phyloP scores from a whole-genome alignment of 2,329 filamentous ascomycete genomes.

The Fusarium oligoseptatum region DNA sequence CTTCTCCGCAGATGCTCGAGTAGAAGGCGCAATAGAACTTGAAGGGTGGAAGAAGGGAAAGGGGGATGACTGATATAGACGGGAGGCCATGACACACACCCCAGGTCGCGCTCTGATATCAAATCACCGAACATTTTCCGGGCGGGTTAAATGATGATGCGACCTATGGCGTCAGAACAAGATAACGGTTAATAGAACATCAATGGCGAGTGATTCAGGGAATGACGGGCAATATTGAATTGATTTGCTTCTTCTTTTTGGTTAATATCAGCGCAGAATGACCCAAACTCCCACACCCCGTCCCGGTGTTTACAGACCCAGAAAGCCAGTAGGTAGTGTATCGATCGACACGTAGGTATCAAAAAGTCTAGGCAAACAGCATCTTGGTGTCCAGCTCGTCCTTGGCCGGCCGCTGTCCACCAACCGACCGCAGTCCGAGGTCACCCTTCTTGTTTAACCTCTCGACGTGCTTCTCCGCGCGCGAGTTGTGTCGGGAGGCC shows the following conservation, averaged over 20 bases:
- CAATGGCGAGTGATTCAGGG: neutral
- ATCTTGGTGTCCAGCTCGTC: slow-evolving; percentile 82
- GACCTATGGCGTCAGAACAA: slow-evolving; percentile 31
- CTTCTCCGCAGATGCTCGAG: slow-evolving; percentile 38
- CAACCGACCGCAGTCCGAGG: slow-evolving; percentile 78
- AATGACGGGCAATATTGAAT: slow-evolving; percentile 19
- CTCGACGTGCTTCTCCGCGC: slow-evolving; percentile 81
- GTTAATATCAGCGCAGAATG: slow-evolving; percentile 42
- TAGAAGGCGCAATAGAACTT: slow-evolving; percentile 30
- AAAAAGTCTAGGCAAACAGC: slow-evolving; percentile 74
- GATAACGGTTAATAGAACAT: neutral
- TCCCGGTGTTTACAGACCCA: slow-evolving; percentile 41
- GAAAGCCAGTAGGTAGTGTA: slow-evolving; percentile 43
- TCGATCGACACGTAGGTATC: slow-evolving; percentile 42
- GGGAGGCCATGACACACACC: slow-evolving; percentile 16
- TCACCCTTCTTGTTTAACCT: slow-evolving; percentile 80
- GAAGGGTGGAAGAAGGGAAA: slow-evolving; percentile 27
- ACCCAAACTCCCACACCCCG: slow-evolving; percentile 46
- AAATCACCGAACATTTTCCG: slow-evolving; percentile 45
- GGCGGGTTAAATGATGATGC: slow-evolving; percentile 43
- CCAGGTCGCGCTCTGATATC: slow-evolving; percentile 33
- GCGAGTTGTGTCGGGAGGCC: slow-evolving; percentile 81
- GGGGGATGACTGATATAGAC: slow-evolving; percentile 27
- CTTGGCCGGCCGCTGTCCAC: slow-evolving; percentile 71
- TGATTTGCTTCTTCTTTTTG: slow-evolving; percentile 33